Base-by-base conservation (phyloP, 164 flowering plant species). In the Stephania yunnanensis region DNA sequence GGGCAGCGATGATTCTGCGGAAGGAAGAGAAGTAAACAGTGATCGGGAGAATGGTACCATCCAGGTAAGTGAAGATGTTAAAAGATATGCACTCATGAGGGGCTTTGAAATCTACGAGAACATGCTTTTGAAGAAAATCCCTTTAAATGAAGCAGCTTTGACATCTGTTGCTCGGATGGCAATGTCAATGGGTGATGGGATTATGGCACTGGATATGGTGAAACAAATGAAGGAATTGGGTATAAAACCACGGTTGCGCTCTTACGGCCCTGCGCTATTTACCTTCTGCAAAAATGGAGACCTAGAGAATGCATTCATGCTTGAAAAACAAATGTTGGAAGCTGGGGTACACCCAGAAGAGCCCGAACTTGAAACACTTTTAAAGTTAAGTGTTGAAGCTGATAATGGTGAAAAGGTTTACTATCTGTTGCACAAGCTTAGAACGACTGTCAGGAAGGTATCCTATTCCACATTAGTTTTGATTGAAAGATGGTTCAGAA, bases 141-240 rank as follows among this genome's bases (percentile, higher is more conserved):
- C 89, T 31, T 83, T 90, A 89, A 93, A 87, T 81, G 98, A 94
- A 85, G 97, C 98, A 63, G 78, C 87, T 22, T 81, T 92, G 77
- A 94, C 98, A 31, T 85, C 98, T 73, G 87, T 94, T 30, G 98
- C 91, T 73, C 87, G 97, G 82, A 85, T 92, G 94, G 98, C 97
- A 31, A 86, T 89, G 92, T 84, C 97, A 8, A 85, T 85, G 83
- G 91, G 90, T 70, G 75, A 94, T 85, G 95, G 95, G 71, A 91
- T 89, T 36, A 80, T 84, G 90, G 98, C 98, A 71, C 89, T 94
- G 78, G 90, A 91, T 68, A 82, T 89, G 86, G 94, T 92, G 71
- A 89, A 87, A 80, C 82, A 86, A 80, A 91, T 94, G 92, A 85
- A 87, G 74, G 74, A 78, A 68, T 63, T 83, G 76, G 93, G 91